phyloP scores from a whole-genome alignment of 2,329 filamentous ascomycete species.

The Penicillium sp. region DNA sequence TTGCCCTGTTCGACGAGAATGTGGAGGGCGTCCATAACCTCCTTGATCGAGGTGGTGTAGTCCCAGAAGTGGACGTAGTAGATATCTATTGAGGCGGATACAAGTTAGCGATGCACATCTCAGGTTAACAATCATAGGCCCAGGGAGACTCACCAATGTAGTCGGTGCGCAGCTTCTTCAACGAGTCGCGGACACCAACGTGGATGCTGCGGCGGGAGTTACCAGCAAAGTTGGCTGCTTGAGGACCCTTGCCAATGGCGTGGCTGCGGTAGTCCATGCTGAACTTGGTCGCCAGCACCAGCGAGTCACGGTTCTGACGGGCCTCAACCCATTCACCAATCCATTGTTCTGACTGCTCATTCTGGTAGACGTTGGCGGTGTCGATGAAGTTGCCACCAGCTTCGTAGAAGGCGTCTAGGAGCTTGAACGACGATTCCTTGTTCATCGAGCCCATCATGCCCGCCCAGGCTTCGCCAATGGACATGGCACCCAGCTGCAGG shows the following conservation, averaged over 20 bases:
- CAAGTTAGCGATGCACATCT: too few species aligned
- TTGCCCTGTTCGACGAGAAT: slow-evolving; percentile 41
- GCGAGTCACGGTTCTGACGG: slow-evolving; percentile 62
- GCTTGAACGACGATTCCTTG: slow-evolving; percentile 59
- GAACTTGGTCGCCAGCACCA: slow-evolving; percentile 71
- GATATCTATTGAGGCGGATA: too few species aligned
- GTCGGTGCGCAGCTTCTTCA: slow-evolving; percentile 51
- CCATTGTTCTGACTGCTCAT: slow-evolving; percentile 62
- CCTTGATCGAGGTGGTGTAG: slow-evolving; percentile 36
- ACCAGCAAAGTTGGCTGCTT: slow-evolving; percentile 42
- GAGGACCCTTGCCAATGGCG: slow-evolving; percentile 33
- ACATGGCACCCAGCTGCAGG: slow-evolving; percentile 47
- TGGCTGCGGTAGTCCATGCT: too few species aligned
- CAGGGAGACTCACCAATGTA: too few species aligned
- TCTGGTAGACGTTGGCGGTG: slow-evolving; percentile 68
- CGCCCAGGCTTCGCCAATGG: slow-evolving; percentile 43
- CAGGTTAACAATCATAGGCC: too few species aligned
- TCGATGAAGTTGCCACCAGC: slow-evolving; percentile 73
- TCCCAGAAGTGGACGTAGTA: slow-evolving; percentile 58
- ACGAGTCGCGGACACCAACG: slow-evolving; percentile 43
- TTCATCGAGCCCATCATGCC: slow-evolving; percentile 62
- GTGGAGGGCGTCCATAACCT: slow-evolving; percentile 31
- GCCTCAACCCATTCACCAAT: slow-evolving; percentile 69
- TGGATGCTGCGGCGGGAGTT: slow-evolving; percentile 46
- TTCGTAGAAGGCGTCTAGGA: slow-evolving; percentile 65